These are phyloP conservation scores for Elaeis guineensis DNA, from an alignment of 176 grass and related monocot genomes.

Conservation along the genomic window DNA sequence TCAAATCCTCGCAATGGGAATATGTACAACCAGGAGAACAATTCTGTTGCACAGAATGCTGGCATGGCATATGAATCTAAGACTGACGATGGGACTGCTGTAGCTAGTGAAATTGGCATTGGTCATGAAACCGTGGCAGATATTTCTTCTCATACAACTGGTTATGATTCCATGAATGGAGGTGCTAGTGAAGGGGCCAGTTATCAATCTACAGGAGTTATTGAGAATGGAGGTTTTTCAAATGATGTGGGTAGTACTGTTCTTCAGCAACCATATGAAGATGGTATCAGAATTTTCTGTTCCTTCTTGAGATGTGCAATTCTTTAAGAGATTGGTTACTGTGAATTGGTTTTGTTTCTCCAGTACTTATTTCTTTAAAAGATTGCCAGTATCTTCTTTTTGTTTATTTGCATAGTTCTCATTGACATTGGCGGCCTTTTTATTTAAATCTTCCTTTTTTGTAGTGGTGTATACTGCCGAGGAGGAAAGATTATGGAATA, in stretches of 20 bases:
- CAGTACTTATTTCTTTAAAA: too few relatives aligned
- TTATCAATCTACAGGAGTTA: slow-evolving; percentile 47
- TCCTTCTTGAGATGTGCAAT: neutral
- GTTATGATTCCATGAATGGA: slow-evolving; percentile 48
- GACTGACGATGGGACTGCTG: neutral
- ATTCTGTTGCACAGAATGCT: slow-evolving; percentile 2
- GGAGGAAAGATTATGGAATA: slow-evolving; percentile 86
- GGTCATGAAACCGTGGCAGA: slow-evolving; percentile 8
- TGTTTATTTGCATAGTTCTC: too few relatives aligned
- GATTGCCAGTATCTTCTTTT: too few relatives aligned
- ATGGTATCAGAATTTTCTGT: slow-evolving; percentile 36
- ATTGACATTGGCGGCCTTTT: neutral
- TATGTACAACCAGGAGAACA: slow-evolving; percentile 10
- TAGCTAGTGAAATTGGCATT: neutral
- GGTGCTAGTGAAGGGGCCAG: slow-evolving; percentile 20
- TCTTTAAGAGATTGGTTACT: too few relatives aligned
- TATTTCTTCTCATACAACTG: slow-evolving; percentile 28
- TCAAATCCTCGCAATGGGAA: slow-evolving; percentile 21
- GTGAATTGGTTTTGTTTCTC: too few relatives aligned
- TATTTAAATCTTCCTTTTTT: slow-evolving; percentile 5
- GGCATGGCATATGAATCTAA: neutral
- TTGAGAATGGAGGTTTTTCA: slow-evolving; percentile 43
- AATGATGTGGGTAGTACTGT: slow-evolving; percentile 27
- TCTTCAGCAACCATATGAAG: slow-evolving; percentile 48
- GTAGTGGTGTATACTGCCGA: slow-evolving; percentile 68